Evolutionary conservation across 495 filamentous ascomycete species (phyloP), one percentile per base, ranked within the genome.

Genomic region (Glutinoglossum americanum): DNA sequence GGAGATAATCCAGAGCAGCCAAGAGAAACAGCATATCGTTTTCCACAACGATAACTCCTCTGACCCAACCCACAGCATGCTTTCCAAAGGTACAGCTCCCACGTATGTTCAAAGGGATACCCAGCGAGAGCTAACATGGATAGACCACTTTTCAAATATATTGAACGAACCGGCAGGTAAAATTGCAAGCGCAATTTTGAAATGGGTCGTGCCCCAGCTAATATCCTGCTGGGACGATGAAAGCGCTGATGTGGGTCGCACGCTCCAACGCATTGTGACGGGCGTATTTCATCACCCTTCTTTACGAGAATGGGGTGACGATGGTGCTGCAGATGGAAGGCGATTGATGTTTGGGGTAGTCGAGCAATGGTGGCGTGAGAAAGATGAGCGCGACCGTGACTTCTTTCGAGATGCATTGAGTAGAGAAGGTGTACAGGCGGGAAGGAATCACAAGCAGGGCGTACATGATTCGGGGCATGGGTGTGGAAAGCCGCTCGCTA

Each of bases 61-160:
- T 23, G 81, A 95, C 64, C 89, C 89, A 8, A 95, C 89, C 10
- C 89, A 95, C 67, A 89, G 84, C n/a, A 95, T 94, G 89, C 76
- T 95, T 21, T 85, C 85, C 47, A 95, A 95, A 72, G 89, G 94
- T 63, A 17, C 19, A 10, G 11, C 5, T 13, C 4, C 30, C 4
- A 1, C 30, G 5, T 53, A 11, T 30, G 2, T 93, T 67, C 87
- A 88, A 63, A 70, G 67, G 19, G 4, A 1, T n/a, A n/a, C n/a
- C n/a, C 19, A 19, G n/a, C n/a, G 19, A 21, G 17, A 45, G 4
- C 41, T 45, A 21, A 45, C 41, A 21, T 32, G n/a, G 21, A 44
- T 45, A 58, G 48, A 39, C n/a, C 59, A 60, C 28, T 56, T 58
- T 28, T 58, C 56, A 26, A 70, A 67, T 45, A 74, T 88, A 23